phyloP scores from a whole-genome alignment of 2,329 filamentous ascomycete species.

The Aspergillus aculeatus region DNA sequence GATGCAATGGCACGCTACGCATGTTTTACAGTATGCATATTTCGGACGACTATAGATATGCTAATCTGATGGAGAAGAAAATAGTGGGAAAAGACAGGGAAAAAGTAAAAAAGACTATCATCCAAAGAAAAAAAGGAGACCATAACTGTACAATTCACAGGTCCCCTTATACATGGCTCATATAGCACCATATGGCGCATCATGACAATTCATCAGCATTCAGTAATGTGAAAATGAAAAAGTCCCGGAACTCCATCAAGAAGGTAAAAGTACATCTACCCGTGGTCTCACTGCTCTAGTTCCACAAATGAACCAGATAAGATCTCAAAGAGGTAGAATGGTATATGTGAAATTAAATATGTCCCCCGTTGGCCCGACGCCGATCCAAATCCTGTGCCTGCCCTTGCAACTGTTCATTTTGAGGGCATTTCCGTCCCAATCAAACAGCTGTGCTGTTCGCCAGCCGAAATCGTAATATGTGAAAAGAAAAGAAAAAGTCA shows the following conservation, averaged over 20 bases:
- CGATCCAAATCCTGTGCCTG: neutral
- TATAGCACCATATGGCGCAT: neutral
- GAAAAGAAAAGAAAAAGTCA: neutral
- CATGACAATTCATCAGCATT: conserved; percentile 2
- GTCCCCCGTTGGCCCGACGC: neutral
- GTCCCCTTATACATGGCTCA: neutral
- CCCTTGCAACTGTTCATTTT: neutral
- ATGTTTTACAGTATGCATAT: neutral
- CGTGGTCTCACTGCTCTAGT: neutral
- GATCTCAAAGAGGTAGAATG: neutral
- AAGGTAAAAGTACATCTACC: conserved; percentile 5
- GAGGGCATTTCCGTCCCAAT: neutral
- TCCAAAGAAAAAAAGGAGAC: neutral
- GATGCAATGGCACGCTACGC: neutral
- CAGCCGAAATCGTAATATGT: neutral
- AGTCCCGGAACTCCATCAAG: neutral
- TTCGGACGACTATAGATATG: too few species aligned
- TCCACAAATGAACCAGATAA: neutral
- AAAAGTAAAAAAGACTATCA: neutral
- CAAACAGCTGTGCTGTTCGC: conserved; percentile 3
- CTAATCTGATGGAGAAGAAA: too few species aligned
- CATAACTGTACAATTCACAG: neutral
- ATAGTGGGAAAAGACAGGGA: neutral
- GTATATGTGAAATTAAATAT: conserved; percentile 5
- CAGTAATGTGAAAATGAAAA: neutral